phyloP scores from a whole-genome alignment of 257 asterid genomes.

The Primulina huaijiensis region DNA sequence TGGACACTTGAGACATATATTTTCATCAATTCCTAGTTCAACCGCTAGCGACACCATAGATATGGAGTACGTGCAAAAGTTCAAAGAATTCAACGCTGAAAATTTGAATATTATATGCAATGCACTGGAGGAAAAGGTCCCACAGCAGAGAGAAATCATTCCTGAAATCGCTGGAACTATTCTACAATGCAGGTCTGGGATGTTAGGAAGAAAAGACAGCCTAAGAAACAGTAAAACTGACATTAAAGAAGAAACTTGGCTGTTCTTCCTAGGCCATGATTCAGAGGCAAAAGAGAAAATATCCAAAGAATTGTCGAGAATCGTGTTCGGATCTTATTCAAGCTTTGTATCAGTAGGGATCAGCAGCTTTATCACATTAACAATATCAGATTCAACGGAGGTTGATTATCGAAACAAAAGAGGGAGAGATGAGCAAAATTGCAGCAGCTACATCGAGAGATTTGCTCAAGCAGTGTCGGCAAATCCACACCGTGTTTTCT shows the following conservation, averaged over 20 bases:
- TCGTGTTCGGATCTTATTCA: slow-evolving; percentile 66
- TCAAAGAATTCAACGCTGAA: slow-evolving; percentile 57
- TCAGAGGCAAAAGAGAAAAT: slow-evolving; percentile 53
- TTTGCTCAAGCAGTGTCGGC: slow-evolving; percentile 37
- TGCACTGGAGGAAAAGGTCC: slow-evolving; percentile 63
- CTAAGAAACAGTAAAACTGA: neutral
- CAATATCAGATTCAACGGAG: slow-evolving; percentile 26
- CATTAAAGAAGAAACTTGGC: slow-evolving; percentile 70
- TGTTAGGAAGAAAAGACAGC: slow-evolving; percentile 42
- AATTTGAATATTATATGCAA: slow-evolving; percentile 54
- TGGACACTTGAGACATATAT: neutral
- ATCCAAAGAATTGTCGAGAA: slow-evolving; percentile 62
- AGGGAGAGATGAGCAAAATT: slow-evolving; percentile 50
- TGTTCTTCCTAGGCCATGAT: slow-evolving; percentile 61
- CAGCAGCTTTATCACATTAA: slow-evolving; percentile 41
- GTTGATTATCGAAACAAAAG: slow-evolving; percentile 43
- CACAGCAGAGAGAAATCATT: slow-evolving; percentile 55
- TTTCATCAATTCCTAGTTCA: slow-evolving; percentile 43
- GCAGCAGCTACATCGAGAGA: slow-evolving; percentile 41
- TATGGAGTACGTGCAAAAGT: slow-evolving; percentile 40
- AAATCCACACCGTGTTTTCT: slow-evolving; percentile 67
- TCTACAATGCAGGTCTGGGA: slow-evolving; percentile 72
- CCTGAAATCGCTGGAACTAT: slow-evolving; percentile 57
- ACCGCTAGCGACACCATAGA: slow-evolving; percentile 60
- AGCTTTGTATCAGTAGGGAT: slow-evolving; percentile 36